Percentiles rank a stretch among this genome's conserved stretches.
Evolutionary conservation across 306 rosid genomes (phyloP).

Genomic region (Crotalaria pallida): DNA sequence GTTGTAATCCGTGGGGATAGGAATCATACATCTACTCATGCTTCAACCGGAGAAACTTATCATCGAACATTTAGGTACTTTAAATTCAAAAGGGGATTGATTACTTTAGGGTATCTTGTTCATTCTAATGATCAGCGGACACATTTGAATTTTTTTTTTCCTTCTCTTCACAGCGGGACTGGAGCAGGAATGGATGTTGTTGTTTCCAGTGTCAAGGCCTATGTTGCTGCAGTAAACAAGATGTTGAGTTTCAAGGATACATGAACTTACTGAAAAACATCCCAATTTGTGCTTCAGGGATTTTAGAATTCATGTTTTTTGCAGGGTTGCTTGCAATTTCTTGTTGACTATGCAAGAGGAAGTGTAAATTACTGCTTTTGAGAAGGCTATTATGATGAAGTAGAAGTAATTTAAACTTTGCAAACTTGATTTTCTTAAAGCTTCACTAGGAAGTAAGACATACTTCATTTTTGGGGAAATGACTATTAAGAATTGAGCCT

Average conservation of each 20-base stretch:
- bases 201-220: constrained; percentile 96
- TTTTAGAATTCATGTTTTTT: neutral
- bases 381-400: neutral
- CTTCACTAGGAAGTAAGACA: neutral
- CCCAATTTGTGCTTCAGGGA: constrained; percentile 27
- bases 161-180: constrained; percentile 49
- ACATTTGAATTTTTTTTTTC: neutral
- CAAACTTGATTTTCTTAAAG: neutral
- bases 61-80: constrained; percentile 72
- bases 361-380: neutral
- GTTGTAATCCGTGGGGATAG: constrained; percentile 63
- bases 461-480: too few species aligned
- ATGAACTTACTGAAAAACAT: constrained; percentile 26
- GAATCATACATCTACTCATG: constrained; percentile 34
- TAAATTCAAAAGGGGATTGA: neutral
- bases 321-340: neutral
- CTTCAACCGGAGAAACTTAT: too few species aligned
- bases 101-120: constrained; percentile 12
- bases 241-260: constrained; percentile 67
- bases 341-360: neutral
- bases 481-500: neutral
- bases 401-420: neutral
- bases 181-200: constrained; percentile 96
- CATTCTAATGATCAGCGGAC: neutral
- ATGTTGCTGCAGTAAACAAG: constrained; percentile 76